A percentile compares a stretch with the other conserved stretches of the same genome.
These are phyloP conservation scores for Pholiota microspora DNA, from an alignment of 768 basidiomycete species.

Conservation along the genomic window DNA sequence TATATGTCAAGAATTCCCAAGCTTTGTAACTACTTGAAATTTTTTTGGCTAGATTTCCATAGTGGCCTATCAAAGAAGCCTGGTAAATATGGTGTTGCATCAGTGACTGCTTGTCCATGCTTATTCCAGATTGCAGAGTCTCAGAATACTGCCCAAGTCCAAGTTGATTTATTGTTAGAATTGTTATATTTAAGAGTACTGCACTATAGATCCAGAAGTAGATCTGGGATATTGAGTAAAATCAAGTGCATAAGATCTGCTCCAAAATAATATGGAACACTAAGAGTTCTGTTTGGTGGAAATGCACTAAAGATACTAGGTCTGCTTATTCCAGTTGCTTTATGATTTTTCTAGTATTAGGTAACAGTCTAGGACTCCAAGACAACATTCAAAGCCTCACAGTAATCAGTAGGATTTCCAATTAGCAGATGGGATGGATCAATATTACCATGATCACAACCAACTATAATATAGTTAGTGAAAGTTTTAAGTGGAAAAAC, in stretches of 20 bases:
- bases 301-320: conserved; percentile 37
- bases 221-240: conserved; percentile 33
- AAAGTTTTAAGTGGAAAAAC: too few relatives aligned
- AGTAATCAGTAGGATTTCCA: conserved; percentile 12
- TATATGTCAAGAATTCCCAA: conserved; percentile 29
- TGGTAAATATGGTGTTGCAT: conserved; percentile 19
- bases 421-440: conserved; percentile 1
- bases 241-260: conserved; percentile 43
- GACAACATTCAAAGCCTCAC: background rate
- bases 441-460: conserved; percentile 20
- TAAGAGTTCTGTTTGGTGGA: conserved; percentile 13
- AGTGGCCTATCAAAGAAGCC: conserved; percentile 25
- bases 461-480: conserved; percentile 24
- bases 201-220: conserved; percentile 34
- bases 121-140: conserved; percentile 27
- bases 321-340: conserved; percentile 30
- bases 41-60: conserved; percentile 24
- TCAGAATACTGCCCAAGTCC: conserved; percentile 29
- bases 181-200: conserved; percentile 25
- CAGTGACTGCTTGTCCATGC: conserved; percentile 15
- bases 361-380: conserved; percentile 14
- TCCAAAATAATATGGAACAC: conserved; percentile 31
- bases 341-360: conserved; percentile 16
- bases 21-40: conserved; percentile 38
- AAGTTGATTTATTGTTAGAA: conserved; percentile 6